Conservation (phyloP, 139 green algal species). For the Spirogloea muscicola region DNA sequence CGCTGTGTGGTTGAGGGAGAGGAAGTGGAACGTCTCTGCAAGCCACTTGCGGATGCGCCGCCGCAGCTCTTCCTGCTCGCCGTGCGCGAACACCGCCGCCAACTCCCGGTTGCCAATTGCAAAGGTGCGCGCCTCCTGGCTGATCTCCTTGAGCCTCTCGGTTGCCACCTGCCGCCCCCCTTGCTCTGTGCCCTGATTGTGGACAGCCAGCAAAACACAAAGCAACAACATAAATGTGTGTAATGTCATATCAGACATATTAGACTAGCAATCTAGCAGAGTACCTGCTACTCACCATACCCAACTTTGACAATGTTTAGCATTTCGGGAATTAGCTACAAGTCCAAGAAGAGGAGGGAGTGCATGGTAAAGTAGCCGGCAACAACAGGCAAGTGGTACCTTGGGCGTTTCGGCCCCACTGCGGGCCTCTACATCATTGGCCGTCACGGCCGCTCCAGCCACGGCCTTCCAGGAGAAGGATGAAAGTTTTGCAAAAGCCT, state of each 20-base stretch:
- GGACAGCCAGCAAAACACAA: too few species aligned
- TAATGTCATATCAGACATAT: neutral
- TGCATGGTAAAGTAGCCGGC: neutral
- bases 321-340: neutral
- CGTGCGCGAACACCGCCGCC: conserved; percentile 11
- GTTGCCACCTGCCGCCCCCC: neutral
- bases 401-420: neutral
- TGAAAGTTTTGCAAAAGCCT: too few species aligned
- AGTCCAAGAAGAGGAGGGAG: neutral
- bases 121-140: neutral
- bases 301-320: neutral
- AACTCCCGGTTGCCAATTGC: neutral
- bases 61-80: neutral
- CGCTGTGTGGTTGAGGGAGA: too few species aligned
- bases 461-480: too few species aligned
- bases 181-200: too few species aligned
- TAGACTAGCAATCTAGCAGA: neutral
- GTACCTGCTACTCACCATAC: neutral
- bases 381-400: neutral
- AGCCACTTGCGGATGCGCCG: conserved; percentile 7
- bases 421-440: neutral
- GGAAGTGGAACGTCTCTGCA: conserved; percentile 22
- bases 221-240: too few species aligned
- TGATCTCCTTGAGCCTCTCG: neutral
- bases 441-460: neutral